A percentile compares a stretch with the other conserved stretches of the same genome.
These are phyloP conservation scores for Escallonia rubra DNA, from an alignment of 129 eudicot genomes.

Conservation along the genomic window DNA sequence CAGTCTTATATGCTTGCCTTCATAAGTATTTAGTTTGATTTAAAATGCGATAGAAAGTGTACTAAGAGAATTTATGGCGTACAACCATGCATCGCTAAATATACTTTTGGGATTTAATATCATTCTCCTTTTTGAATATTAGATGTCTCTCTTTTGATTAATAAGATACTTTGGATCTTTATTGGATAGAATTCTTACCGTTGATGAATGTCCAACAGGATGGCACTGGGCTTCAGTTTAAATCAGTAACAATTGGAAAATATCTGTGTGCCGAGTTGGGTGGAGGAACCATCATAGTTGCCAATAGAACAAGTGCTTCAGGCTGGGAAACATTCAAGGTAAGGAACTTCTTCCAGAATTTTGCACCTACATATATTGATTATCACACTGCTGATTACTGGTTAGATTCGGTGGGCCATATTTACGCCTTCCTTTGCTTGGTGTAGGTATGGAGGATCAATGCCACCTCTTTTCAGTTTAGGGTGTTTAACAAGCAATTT, in stretches of 20 bases:
- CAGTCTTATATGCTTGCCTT: too few relatives aligned
- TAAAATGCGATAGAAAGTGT: too few relatives aligned
- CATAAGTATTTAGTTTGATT: too few relatives aligned
- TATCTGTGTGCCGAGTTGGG: conserved; percentile 68
- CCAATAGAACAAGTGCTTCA: conserved; percentile 59
- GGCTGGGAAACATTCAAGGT: conserved; percentile 81
- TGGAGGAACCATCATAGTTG: conserved; percentile 66
- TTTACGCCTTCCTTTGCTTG: background rate
- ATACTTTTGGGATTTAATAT: too few relatives aligned
- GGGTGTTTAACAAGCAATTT: conserved; percentile 60
- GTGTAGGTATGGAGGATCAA: conserved; percentile 66
- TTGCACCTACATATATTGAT: too few relatives aligned
- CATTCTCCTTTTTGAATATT: too few relatives aligned
- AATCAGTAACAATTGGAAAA: conserved; percentile 47
- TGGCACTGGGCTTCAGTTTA: conserved; percentile 60
- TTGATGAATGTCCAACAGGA: conserved; percentile 31
- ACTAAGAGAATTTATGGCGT: too few relatives aligned
- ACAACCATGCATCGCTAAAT: too few relatives aligned
- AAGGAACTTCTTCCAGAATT: background rate
- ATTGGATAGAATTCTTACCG: background rate
- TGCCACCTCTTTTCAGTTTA: conserved; percentile 39
- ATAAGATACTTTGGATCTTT: background rate
- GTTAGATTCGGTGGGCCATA: too few relatives aligned
- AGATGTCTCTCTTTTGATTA: too few relatives aligned
- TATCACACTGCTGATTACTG: too few relatives aligned